Evolutionary conservation across 1,284 basidiomycete species (phyloP).

Genomic region (Sanghuangporus weigelae): DNA sequence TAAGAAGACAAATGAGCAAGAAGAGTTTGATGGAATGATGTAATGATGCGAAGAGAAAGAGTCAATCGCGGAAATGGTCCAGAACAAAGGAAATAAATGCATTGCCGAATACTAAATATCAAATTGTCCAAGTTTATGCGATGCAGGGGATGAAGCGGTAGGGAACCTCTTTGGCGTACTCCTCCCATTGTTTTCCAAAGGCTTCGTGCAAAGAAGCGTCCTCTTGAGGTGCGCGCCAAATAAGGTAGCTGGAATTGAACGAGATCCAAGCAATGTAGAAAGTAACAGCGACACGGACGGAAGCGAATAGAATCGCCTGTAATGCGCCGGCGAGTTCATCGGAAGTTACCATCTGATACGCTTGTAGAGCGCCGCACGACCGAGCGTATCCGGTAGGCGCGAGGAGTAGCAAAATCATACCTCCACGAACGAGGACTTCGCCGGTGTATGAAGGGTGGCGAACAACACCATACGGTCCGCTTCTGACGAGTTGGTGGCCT

Average conservation of each 20-base stretch:
- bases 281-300: neutral
- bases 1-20: neutral
- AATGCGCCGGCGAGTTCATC: neutral
- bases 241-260: slow-evolving; percentile 6
- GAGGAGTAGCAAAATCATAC: slow-evolving; percentile 4
- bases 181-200: slow-evolving; percentile 20
- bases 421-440: slow-evolving; percentile 5
- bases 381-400: neutral
- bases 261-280: slow-evolving; percentile 8
- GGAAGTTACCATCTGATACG: neutral
- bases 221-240: slow-evolving; percentile 13
- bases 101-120: neutral
- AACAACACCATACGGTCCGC: slow-evolving; percentile 13
- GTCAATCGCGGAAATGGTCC: neutral
- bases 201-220: slow-evolving; percentile 16
- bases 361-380: neutral
- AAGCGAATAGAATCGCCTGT: neutral
- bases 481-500: slow-evolving; percentile 9
- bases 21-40: no score
- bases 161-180: slow-evolving; percentile 16
- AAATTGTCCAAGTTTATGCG: neutral
- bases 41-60: neutral
- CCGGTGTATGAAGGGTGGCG: slow-evolving; percentile 16
- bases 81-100: neutral
- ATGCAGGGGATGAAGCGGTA: slow-evolving; percentile 18